A percentile compares a stretch with the other conserved stretches of the same genome.
Conservation (phyloP, 768 basidiomycete species). For the Lactarius akahatsu region DNA sequence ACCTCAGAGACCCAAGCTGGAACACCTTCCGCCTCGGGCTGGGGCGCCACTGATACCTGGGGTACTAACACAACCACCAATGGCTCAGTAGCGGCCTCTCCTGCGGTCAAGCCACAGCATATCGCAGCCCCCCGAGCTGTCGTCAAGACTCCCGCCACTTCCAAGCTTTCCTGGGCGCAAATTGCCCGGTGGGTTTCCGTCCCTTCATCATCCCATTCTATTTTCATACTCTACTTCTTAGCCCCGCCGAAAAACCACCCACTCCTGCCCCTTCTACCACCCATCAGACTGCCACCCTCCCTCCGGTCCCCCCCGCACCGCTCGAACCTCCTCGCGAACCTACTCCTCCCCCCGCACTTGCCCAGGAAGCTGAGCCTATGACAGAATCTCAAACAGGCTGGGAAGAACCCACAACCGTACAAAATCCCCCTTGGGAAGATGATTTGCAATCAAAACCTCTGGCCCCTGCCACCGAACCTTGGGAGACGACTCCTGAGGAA, state of each 20-base stretch:
- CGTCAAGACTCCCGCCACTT: slow-evolving; percentile 62
- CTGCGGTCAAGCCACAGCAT: slow-evolving; percentile 37
- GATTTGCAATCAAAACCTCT: slow-evolving; percentile 48
- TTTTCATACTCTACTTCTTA: slow-evolving; percentile 33
- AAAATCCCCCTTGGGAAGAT: slow-evolving; percentile 71
- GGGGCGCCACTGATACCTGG: slow-evolving; percentile 35
- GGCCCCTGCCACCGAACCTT: slow-evolving; percentile 38
- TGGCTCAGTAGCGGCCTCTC: slow-evolving; percentile 32
- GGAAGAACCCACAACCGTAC: slow-evolving; percentile 74
- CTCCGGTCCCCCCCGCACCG: slow-evolving; percentile 30
- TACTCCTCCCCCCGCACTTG: slow-evolving; percentile 25
- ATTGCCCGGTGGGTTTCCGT: slow-evolving; percentile 60
- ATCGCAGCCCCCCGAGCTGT: slow-evolving; percentile 30
- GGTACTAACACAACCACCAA: slow-evolving; percentile 34
- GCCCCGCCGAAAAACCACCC: slow-evolving; percentile 64
- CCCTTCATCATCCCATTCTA: slow-evolving; percentile 3
- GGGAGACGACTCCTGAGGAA: slow-evolving; percentile 30
- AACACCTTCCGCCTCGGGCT: slow-evolving; percentile 33
- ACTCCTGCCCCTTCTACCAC: slow-evolving; percentile 40
- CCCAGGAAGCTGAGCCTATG: slow-evolving; percentile 39
- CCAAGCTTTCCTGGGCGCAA: slow-evolving; percentile 85
- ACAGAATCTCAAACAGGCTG: slow-evolving; percentile 41
- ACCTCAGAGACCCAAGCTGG: slow-evolving; percentile 33
- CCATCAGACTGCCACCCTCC: slow-evolving; percentile 32
- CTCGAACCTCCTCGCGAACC: slow-evolving; percentile 31